These are phyloP conservation scores for Diaporthe batatas DNA, from an alignment of 2,329 filamentous ascomycete species.

Conservation along the genomic window DNA sequence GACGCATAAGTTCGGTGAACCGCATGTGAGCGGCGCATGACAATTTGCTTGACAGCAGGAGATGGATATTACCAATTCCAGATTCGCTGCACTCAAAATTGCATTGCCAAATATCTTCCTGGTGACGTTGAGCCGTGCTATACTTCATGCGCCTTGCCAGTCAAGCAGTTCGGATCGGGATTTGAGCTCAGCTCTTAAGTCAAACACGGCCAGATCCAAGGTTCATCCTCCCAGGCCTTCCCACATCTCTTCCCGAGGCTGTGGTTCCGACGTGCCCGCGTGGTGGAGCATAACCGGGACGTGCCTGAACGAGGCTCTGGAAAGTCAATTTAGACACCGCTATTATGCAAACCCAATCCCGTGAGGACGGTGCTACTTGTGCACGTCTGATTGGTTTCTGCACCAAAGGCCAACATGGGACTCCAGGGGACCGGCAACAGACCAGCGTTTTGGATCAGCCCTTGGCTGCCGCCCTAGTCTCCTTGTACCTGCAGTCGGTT, in stretches of 20 bases:
- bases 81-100: not conserved
- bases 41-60: not conserved
- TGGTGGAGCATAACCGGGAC: not conserved
- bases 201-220: not conserved
- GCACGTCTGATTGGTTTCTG: slow-evolving; percentile 11
- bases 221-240: not conserved
- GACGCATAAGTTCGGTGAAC: slow-evolving; percentile 18
- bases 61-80: slow-evolving; percentile 2
- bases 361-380: slow-evolving; percentile 22
- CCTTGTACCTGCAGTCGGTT: slow-evolving; percentile 14
- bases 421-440: slow-evolving; percentile 6
- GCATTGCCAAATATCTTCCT: slow-evolving; percentile 23
- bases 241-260: slow-evolving; percentile 6
- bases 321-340: slow-evolving; percentile 33
- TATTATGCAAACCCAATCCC: slow-evolving; percentile 1
- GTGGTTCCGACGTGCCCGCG: not conserved
- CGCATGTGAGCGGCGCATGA: slow-evolving; percentile 11
- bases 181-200: slow-evolving; percentile 19
- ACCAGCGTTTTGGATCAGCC: slow-evolving; percentile 14
- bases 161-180: not conserved
- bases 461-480: slow-evolving; percentile 7
- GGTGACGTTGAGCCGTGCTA: slow-evolving; percentile 18
- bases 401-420: not conserved
- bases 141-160: slow-evolving; percentile 11
- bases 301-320: slow-evolving; percentile 24